phyloP scores from a whole-genome alignment of 2,329 filamentous ascomycete genomes.

The Ophiocordyceps australis region DNA sequence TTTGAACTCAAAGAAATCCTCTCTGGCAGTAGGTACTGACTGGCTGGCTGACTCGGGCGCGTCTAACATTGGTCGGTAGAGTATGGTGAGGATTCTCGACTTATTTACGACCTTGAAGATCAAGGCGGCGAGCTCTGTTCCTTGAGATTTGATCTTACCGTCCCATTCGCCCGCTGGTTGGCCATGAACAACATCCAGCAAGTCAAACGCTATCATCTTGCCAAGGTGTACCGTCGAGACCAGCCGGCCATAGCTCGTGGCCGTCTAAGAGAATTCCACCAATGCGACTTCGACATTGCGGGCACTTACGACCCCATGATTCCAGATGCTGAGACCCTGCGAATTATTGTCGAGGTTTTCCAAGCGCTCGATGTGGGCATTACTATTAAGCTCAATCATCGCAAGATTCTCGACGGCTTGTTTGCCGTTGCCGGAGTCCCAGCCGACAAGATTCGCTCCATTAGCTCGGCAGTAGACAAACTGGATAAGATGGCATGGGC shows the following conservation, averaged over 20 bases:
- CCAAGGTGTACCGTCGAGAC: slow-evolving; percentile 50
- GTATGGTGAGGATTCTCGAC: slow-evolving; percentile 82
- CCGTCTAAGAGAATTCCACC: slow-evolving; percentile 90
- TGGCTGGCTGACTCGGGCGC: neutral
- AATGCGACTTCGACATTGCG: slow-evolving; percentile 94
- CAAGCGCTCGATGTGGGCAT: slow-evolving; percentile 55
- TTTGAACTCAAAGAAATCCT: slow-evolving; percentile 81
- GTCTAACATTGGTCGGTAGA: slow-evolving; percentile 14
- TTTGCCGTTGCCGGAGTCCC: slow-evolving; percentile 87
- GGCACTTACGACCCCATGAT: slow-evolving; percentile 80
- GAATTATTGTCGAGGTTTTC: slow-evolving; percentile 74
- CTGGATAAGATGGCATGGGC: slow-evolving; percentile 84
- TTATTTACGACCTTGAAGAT: slow-evolving; percentile 78
- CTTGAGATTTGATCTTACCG: slow-evolving; percentile 1
- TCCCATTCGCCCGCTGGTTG: slow-evolving; percentile 2
- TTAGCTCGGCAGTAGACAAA: slow-evolving; percentile 90
- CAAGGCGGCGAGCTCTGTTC: slow-evolving; percentile 51
- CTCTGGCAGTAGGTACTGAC: slow-evolving; percentile 43
- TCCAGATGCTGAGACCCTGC: slow-evolving; percentile 76
- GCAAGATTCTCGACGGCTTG: slow-evolving; percentile 82
- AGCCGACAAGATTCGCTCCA: slow-evolving; percentile 68
- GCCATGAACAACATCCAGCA: slow-evolving; percentile 76
- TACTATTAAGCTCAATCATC: slow-evolving; percentile 88
- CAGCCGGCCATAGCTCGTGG: slow-evolving; percentile 62
- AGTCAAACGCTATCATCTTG: slow-evolving; percentile 91